Evolutionary conservation across 257 asterid species (phyloP).

Genomic region (Echium plantagineum): DNA sequence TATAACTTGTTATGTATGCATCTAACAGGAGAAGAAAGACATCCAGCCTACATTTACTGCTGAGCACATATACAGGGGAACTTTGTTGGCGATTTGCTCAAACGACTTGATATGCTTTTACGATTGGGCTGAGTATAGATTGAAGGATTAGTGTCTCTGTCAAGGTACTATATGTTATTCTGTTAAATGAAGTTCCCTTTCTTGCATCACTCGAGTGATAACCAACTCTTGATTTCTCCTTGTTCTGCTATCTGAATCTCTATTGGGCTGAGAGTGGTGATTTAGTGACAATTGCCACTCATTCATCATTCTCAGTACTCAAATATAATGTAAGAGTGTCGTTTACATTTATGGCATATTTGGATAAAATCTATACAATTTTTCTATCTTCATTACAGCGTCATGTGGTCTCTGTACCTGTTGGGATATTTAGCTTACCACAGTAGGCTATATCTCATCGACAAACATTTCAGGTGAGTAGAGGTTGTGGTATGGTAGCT

Average conservation of each 20-base stretch:
- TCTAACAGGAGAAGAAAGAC: conserved; percentile 88
- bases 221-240: conserved; percentile 10
- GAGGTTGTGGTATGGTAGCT: conserved; percentile 9
- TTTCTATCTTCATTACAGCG: conserved; percentile 35
- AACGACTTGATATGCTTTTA: conserved; percentile 85
- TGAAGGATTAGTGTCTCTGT: conserved; percentile 87
- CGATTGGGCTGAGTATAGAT: conserved; percentile 90
- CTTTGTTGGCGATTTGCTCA: conserved; percentile 77
- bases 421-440: conserved; percentile 95
- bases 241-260: too few relatives aligned
- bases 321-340: too few relatives aligned
- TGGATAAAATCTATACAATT: neutral
- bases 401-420: conserved; percentile 86
- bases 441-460: conserved; percentile 77
- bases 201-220: conserved; percentile 4
- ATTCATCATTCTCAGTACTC: too few relatives aligned
- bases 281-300: too few relatives aligned
- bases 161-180: conserved; percentile 44
- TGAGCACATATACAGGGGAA: conserved; percentile 83
- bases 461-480: conserved; percentile 94
- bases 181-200: conserved; percentile 11
- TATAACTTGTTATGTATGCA: conserved; percentile 1
- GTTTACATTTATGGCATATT: neutral
- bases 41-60: conserved; percentile 96
- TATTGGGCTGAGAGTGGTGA: too few relatives aligned